Percentiles rank a stretch among this genome's conserved stretches.
phyloP scores from a whole-genome alignment of 768 basidiomycete species.

The Calvatia gigantea region DNA sequence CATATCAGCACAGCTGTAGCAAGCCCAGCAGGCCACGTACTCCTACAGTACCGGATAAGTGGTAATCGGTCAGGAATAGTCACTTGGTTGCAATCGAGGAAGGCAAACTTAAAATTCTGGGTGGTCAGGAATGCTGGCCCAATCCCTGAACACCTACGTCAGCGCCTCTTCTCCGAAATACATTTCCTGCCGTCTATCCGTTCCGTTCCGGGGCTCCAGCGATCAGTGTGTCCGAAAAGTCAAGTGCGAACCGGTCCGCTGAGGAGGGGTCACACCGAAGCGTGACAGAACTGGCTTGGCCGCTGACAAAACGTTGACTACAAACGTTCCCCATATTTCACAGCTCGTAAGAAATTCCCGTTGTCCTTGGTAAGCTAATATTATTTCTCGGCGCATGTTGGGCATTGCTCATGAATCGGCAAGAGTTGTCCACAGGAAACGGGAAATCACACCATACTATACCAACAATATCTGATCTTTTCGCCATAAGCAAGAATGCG shows the following conservation, averaged over 20 bases:
- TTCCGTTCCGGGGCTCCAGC: conserved; percentile 6
- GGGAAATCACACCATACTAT: too few relatives aligned
- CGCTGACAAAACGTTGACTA: conserved; percentile 1
- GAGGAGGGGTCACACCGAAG: neutral
- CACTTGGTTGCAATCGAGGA: too few relatives aligned
- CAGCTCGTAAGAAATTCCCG: neutral
- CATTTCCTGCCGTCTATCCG: neutral
- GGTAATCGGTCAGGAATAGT: too few relatives aligned
- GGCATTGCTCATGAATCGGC: too few relatives aligned
- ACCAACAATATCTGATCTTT: too few relatives aligned
- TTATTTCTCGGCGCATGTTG: too few relatives aligned
- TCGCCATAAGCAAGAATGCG: too few relatives aligned
- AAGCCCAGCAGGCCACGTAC: too few relatives aligned
- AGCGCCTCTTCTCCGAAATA: neutral
- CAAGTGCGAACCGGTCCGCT: conserved; percentile 7
- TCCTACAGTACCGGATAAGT: too few relatives aligned
- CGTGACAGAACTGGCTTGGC: conserved; percentile 3
- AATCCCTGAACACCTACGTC: neutral
- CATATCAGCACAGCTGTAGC: neutral
- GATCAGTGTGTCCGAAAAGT: conserved; percentile 8
- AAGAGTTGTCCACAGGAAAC: too few relatives aligned
- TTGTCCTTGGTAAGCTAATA: too few relatives aligned
- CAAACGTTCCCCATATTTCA: neutral
- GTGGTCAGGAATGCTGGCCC: neutral
- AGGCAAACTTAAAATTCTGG: too few relatives aligned